A percentile compares a stretch with the other conserved stretches of the same genome.
Conservation (phyloP, 164 flowering plant species). For the Warburgia ugandensis region DNA sequence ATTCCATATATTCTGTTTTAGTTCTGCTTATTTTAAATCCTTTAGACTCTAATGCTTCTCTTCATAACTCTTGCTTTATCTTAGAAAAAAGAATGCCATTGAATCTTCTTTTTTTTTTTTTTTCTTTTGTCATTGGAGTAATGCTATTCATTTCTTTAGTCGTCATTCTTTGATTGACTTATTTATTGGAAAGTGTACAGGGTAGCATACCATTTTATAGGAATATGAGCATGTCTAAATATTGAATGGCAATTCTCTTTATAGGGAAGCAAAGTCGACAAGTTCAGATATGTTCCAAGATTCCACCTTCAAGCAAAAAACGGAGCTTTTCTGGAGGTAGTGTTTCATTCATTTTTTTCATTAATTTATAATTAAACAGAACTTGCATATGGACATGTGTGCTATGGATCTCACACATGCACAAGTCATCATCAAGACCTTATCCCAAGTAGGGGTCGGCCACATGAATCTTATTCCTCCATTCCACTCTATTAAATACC, state of each 20-base stretch:
- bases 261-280: constrained; percentile 77
- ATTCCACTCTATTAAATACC: too few relatives aligned
- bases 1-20: too few relatives aligned
- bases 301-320: constrained; percentile 68
- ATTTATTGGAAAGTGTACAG: background rate
- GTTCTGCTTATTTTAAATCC: too few relatives aligned
- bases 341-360: background rate
- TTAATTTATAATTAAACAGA: background rate
- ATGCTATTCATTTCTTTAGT: background rate
- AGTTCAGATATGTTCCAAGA: constrained; percentile 58
- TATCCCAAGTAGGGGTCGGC: too few relatives aligned
- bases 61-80: too few relatives aligned
- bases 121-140: background rate
- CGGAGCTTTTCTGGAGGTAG: constrained; percentile 64
- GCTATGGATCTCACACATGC: too few relatives aligned
- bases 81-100: too few relatives aligned
- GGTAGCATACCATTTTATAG: background rate
- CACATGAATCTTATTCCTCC: too few relatives aligned
- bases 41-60: too few relatives aligned
- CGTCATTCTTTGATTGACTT: too few relatives aligned
- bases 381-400: background rate
- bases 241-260: constrained; percentile 3
- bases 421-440: too few relatives aligned
- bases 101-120: too few relatives aligned
- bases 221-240: background rate